Evolutionary conservation across 768 basidiomycete genomes (phyloP), one percentile per base, ranked within the genome.

Genomic region (Phylloporus scabripes): DNA sequence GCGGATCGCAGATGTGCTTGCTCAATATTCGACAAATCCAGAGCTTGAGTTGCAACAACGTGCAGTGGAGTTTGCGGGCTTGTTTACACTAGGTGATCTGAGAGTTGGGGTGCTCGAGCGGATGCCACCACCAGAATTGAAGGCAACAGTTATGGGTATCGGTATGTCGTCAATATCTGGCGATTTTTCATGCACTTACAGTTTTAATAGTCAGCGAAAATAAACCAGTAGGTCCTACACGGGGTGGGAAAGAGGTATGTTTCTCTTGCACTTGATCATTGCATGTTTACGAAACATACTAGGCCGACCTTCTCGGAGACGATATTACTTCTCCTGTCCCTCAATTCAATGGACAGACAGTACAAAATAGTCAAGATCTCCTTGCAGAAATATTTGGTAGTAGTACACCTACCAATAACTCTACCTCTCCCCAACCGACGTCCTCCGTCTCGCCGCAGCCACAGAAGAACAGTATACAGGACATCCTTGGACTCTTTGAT

Each of bases 51-150:
- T 96, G 32, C 96, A 98, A 65, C 96, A 98, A 62, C 81, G 96
- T 37, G 87, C 93, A 0, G 91, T 98, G 12, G 96, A 99, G 67
- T 98, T 93, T 66, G 89, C 87, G 1, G 87, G 81, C 58, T 65
- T 99, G 56, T 92, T 91, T 63, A 80, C 76, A 24, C 69, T 91
- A 7, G 85, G 84, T 5, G 82, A 87, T n/a, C 70, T 88, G 18
- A 76, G 80, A 51, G 75, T 77, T 7, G 96, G 95, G 32, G 92
- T 99, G 1, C 67, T 98, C 51, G 96, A 99, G 72, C 80, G 92
- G 48, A 99, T 99, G 96, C 96, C 96, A n/a, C 88, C 92, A 5
- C 96, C 96, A 2, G 96, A 99, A 66, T 71, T 98, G 55, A 96
- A 94, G 71, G 86, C 88, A n/a, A 97, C 95, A 2, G 89, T 98